A percentile compares a stretch with the other conserved stretches of the same genome.
phyloP scores from a whole-genome alignment of 164 flowering plant genomes.

The Annona squamosa region DNA sequence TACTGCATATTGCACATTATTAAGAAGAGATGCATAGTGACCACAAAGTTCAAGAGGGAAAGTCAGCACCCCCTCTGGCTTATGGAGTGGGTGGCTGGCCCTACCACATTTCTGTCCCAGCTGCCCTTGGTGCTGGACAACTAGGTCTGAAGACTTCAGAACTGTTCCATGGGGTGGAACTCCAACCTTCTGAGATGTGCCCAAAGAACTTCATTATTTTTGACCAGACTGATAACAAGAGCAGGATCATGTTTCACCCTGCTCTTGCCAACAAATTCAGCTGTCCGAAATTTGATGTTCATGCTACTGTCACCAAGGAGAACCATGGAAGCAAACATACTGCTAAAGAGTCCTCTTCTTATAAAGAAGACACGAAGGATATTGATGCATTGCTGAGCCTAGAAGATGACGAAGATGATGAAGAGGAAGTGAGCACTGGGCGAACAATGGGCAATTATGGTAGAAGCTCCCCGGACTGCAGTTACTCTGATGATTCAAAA shows the following conservation, averaged over 20 bases:
- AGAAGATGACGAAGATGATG: conserved; percentile 42
- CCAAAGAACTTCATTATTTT: conserved; percentile 68
- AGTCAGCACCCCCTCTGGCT: conserved; percentile 21
- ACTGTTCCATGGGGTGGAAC: conserved; percentile 43
- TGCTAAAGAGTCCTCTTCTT: conserved; percentile 24
- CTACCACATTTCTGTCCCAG: conserved; percentile 22
- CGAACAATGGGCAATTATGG: conserved; percentile 39
- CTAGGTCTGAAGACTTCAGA: conserved; percentile 20
- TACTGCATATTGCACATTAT: background rate
- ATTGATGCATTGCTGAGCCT: conserved; percentile 69
- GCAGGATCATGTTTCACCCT: conserved; percentile 66
- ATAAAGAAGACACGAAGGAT: conserved; percentile 60
- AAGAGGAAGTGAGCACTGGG: conserved; percentile 67
- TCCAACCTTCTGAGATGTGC: conserved; percentile 51
- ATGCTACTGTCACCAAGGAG: conserved; percentile 17
- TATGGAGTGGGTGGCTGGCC: conserved; percentile 29
- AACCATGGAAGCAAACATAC: conserved; percentile 2
- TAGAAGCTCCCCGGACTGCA: conserved; percentile 43
- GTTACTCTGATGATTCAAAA: conserved; percentile 34
- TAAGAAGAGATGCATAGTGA: conserved; percentile 34
- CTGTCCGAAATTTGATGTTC: conserved; percentile 27
- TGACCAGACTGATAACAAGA: conserved; percentile 53
- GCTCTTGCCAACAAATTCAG: conserved; percentile 34
- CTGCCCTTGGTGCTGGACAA: conserved; percentile 23
- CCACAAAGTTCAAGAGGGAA: conserved; percentile 26